Evolutionary conservation across 2,329 filamentous ascomycete genomes (phyloP).

Genomic region (Epichloe uncinata): DNA sequence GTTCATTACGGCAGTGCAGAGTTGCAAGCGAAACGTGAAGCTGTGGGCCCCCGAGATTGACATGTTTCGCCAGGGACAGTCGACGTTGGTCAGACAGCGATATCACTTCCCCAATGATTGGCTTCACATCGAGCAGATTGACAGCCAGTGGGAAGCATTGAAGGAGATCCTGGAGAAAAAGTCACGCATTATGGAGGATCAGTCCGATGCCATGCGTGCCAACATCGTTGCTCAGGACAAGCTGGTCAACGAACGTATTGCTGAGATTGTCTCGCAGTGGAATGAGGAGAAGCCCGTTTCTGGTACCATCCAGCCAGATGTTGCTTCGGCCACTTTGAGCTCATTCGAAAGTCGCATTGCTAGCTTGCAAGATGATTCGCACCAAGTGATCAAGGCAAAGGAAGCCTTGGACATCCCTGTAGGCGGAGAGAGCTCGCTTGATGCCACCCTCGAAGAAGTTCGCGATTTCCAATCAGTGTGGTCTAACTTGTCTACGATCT

Average conservation of each 20-base stretch:
- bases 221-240: slow-evolving; percentile 94
- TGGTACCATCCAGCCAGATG: slow-evolving; percentile 79
- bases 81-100: slow-evolving; percentile 76
- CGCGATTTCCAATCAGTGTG: slow-evolving; percentile 98
- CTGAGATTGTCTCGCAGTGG: slow-evolving; percentile 76
- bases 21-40: slow-evolving; percentile 87
- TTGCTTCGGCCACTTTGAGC: slow-evolving; percentile 69
- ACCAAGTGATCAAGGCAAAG: slow-evolving; percentile 93
- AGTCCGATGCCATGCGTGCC: slow-evolving; percentile 84
- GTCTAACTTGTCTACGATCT: slow-evolving; percentile 90
- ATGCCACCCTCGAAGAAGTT: slow-evolving; percentile 84
- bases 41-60: slow-evolving; percentile 89
- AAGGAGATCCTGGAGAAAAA: slow-evolving; percentile 88
- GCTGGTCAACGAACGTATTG: slow-evolving; percentile 77
- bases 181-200: slow-evolving; percentile 89
- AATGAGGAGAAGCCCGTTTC: slow-evolving; percentile 95
- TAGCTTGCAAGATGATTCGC: slow-evolving; percentile 71
- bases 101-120: slow-evolving; percentile 91
- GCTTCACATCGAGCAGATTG: slow-evolving; percentile 91
- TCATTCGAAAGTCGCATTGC: slow-evolving; percentile 78
- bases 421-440: slow-evolving; percentile 65
- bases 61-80: slow-evolving; percentile 89
- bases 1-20: slow-evolving; percentile 96
- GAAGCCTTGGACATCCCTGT: slow-evolving; percentile 86
- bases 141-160: slow-evolving; percentile 87